Evolutionary conservation across 169 alveolate genomes (phyloP), one percentile per base, ranked within the genome.

Genomic region (Cryptosporidium bovis): DNA sequence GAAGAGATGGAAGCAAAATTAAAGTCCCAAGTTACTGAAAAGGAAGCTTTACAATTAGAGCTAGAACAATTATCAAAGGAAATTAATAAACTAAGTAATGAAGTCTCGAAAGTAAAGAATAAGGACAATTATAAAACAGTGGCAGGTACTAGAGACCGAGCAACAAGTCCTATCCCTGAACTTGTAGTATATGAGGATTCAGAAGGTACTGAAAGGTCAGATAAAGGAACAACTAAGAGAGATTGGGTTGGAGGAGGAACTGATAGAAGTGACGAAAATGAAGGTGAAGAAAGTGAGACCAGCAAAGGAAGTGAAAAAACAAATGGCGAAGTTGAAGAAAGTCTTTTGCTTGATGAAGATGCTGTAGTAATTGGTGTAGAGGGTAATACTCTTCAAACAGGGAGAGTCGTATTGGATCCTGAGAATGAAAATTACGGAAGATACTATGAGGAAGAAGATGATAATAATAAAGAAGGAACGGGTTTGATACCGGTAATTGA

Each of bases 321-420:
- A 15, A 13, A 24, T 20, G 18, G 24, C 33, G 67, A 15, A 24
- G 33, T 62, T 62, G 83, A 69, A 18, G 77, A 62, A 36, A 77
- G 87, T 60, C 18, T 77, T 27, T 16, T 16, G 2, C 64, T 77
- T 27, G 87, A 77, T 60, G 71, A 62, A 36, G 77, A 60, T 60
- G 87, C 71, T 15, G 62, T 58, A 29, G 40, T 77, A 15, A 4
- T 77, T 36, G 87, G 87, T 36, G 64, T 53, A 36, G 71, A 56
- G 34, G 40, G 64, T 13, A 62, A 77, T 20, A 62, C 58, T 46
- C 12, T 4, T 18, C 50, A 62, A 6, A 34, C 46, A 20, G 71
- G 87, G 15, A 60, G 51, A n/a, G 87, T 77, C 18, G 65, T 77
- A 31, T 62, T 77, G 13, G 87, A 77, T 60, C 87, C 87, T 27